phyloP scores from a whole-genome alignment of 257 asterid genomes.

The Penstemon davidsonii region DNA sequence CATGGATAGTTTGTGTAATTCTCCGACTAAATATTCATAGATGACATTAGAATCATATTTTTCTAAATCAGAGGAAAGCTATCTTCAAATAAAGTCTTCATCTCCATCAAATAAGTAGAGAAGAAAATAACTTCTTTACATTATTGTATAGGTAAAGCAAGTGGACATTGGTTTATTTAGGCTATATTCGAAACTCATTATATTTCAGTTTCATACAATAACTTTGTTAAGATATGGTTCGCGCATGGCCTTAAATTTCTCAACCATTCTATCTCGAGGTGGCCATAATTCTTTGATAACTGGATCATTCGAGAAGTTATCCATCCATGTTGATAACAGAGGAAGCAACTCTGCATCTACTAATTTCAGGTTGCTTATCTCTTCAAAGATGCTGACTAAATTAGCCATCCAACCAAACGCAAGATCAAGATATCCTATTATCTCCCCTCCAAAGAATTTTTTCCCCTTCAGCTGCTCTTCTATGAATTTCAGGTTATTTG shows the following conservation, averaged over 20 bases:
- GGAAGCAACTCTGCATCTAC: slow-evolving; percentile 38
- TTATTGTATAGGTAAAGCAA: not conserved
- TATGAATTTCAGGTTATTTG: slow-evolving; percentile 28
- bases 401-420: slow-evolving; percentile 43
- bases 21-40: too few relatives aligned
- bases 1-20: too few relatives aligned
- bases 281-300: slow-evolving; percentile 43
- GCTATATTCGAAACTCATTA: too few relatives aligned
- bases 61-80: too few relatives aligned
- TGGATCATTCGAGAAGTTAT: slow-evolving; percentile 38
- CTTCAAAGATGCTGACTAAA: slow-evolving; percentile 34
- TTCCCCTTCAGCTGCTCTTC: slow-evolving; percentile 44
- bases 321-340: slow-evolving; percentile 39
- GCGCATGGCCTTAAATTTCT: slow-evolving; percentile 32
- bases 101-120: too few relatives aligned
- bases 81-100: too few relatives aligned
- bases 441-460: slow-evolving; percentile 46
- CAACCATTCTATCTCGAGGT: slow-evolving; percentile 43
- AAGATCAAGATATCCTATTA: slow-evolving; percentile 44
- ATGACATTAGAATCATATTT: too few relatives aligned
- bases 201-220: too few relatives aligned
- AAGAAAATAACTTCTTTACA: not conserved
- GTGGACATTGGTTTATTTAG: too few relatives aligned
- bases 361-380: slow-evolving; percentile 28
- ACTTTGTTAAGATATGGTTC: slow-evolving; percentile 28